phyloP scores from a whole-genome alignment of 371 early-diverging fungal species.

The Apophysomyces elegans region DNA sequence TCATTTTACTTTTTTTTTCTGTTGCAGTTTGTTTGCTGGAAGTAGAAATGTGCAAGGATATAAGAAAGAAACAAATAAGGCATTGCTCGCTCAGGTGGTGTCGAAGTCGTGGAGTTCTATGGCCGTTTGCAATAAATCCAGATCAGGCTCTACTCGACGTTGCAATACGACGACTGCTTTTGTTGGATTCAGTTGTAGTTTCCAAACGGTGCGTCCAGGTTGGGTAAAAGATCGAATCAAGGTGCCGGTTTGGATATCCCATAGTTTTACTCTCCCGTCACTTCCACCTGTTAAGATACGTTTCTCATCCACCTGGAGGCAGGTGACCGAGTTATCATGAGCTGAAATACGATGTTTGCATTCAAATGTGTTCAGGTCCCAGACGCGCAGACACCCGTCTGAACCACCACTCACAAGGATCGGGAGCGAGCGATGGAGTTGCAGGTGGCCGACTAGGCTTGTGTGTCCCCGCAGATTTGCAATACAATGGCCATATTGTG shows the following conservation, averaged over 20 bases:
- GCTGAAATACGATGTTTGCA: constrained; percentile 73
- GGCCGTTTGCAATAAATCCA: constrained; percentile 23
- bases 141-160: constrained; percentile 16
- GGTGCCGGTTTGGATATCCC: constrained; percentile 77
- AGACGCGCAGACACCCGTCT: constrained; percentile 85
- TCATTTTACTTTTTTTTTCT: constrained; percentile 10
- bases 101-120: constrained; percentile 54
- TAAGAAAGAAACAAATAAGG: neutral
- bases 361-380: constrained; percentile 70
- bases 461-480: constrained; percentile 77
- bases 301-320: constrained; percentile 78
- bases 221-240: constrained; percentile 68
- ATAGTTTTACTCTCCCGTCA: constrained; percentile 83
- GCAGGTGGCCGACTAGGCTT: constrained; percentile 78
- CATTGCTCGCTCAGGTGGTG: neutral
- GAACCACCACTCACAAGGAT: constrained; percentile 83
- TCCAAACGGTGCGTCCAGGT: constrained; percentile 61
- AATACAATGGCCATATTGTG: constrained; percentile 54
- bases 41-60: too few relatives aligned
- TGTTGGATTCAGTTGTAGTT: constrained; percentile 57
- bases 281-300: constrained; percentile 83
- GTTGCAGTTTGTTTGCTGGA: neutral
- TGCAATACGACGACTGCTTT: constrained; percentile 63
- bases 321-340: constrained; percentile 83
- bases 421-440: constrained; percentile 43